phyloP scores from a whole-genome alignment of 495 filamentous ascomycete genomes.

The Penicillium steckii region DNA sequence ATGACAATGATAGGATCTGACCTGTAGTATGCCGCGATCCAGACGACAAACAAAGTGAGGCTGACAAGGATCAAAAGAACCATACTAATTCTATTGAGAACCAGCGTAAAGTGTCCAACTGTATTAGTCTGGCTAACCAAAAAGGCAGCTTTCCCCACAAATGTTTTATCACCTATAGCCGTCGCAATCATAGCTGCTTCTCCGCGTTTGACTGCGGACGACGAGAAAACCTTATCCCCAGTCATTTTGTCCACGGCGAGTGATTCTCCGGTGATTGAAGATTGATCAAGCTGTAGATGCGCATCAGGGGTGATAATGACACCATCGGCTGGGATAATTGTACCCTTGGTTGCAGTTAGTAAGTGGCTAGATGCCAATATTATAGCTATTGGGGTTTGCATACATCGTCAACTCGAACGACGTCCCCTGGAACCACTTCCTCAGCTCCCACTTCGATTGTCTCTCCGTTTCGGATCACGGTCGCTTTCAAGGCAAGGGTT shows the following conservation, averaged over 20 bases:
- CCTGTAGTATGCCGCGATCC: slow-evolving; percentile 85
- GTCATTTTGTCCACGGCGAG: slow-evolving; percentile 86
- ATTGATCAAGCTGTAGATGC: slow-evolving; percentile 89
- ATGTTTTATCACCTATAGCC: slow-evolving; percentile 82
- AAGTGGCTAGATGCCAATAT: too few species aligned
- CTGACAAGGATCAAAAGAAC: slow-evolving; percentile 78
- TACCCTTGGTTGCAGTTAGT: slow-evolving; percentile 48
- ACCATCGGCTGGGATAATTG: slow-evolving; percentile 87
- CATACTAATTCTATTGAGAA: slow-evolving; percentile 75
- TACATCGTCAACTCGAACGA: slow-evolving; percentile 81
- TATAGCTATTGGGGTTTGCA: too few species aligned
- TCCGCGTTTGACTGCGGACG: slow-evolving; percentile 87
- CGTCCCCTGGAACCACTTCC: slow-evolving; percentile 86
- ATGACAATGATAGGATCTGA: slow-evolving; percentile 73
- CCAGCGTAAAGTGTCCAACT: slow-evolving; percentile 84
- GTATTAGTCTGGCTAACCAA: slow-evolving; percentile 71
- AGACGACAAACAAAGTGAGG: slow-evolving; percentile 75
- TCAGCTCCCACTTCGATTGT: slow-evolving; percentile 71
- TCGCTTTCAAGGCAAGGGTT: slow-evolving; percentile 81
- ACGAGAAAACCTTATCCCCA: slow-evolving; percentile 75
- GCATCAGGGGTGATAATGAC: slow-evolving; percentile 75
- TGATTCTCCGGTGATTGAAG: slow-evolving; percentile 88
- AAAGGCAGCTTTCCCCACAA: slow-evolving; percentile 83
- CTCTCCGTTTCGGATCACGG: slow-evolving; percentile 74
- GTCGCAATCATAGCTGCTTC: slow-evolving; percentile 78